Percentiles rank a stretch among this genome's conserved stretches.
Evolutionary conservation across 805 yeast genomes (phyloP).

Genomic region (Metschnikowia rubicola): DNA sequence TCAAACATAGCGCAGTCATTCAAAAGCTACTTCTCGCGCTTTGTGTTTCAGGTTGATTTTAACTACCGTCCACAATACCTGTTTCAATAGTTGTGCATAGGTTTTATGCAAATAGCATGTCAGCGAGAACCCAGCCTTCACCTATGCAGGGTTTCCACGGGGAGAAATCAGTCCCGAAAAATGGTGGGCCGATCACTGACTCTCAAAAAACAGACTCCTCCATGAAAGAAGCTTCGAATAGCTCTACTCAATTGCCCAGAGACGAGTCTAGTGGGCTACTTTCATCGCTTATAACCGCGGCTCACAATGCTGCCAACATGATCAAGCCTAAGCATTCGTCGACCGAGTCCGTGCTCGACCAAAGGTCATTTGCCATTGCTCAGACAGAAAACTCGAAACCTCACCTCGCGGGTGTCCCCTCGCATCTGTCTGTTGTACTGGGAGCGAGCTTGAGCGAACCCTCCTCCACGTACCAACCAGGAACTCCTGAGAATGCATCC

Average conservation of each 20-base stretch:
- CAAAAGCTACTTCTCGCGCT: too few species aligned
- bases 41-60: too few species aligned
- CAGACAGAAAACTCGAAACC: not conserved
- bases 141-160: not conserved
- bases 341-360: not conserved
- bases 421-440: slow-evolving; percentile 1
- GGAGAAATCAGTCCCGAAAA: too few species aligned
- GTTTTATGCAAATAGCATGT: not conserved
- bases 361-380: not conserved
- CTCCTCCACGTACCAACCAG: not conserved
- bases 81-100: too few species aligned
- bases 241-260: slow-evolving; percentile 1
- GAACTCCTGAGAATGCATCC: not conserved
- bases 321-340: slow-evolving; percentile 12
- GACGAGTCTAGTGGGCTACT: slow-evolving; percentile 33
- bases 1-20: too few species aligned
- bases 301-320: slow-evolving; percentile 43
- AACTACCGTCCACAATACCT: too few species aligned
- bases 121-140: not conserved
- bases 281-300: slow-evolving; percentile 44
- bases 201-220: too few species aligned
- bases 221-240: not conserved
- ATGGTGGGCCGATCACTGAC: too few species aligned
- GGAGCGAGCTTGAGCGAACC: not conserved
- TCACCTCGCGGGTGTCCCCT: not conserved